Evolutionary conservation across 208 protist species (phyloP).

Genomic region (Leishmania tarentolae): DNA sequence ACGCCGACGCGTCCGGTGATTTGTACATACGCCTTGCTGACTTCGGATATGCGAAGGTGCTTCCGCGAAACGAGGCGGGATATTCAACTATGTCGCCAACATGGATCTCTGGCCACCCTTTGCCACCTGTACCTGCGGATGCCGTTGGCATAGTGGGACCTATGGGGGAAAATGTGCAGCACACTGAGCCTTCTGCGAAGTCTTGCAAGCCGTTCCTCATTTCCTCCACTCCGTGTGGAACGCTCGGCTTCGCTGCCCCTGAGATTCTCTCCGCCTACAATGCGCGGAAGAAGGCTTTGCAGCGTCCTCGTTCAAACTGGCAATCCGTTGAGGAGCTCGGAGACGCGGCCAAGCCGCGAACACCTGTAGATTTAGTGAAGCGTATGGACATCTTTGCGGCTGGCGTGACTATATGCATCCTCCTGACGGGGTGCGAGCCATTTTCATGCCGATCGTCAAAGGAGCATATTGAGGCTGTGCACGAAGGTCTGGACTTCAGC

Average conservation of each 20-base stretch:
- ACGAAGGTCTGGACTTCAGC: conserved; percentile 41
- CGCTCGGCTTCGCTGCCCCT: conserved; percentile 55
- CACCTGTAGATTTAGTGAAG: conserved; percentile 47
- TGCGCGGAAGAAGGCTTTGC: conserved; percentile 21
- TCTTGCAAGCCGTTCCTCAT: conserved; percentile 18
- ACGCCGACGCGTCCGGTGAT: conserved; percentile 13
- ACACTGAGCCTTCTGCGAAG: conserved; percentile 3
- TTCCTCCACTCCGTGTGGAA: conserved; percentile 52
- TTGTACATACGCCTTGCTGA: conserved; percentile 48
- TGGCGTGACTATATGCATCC: conserved; percentile 55
- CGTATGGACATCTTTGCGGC: conserved; percentile 70
- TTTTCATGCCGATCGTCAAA: conserved; percentile 47
- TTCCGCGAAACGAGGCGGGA: conserved; percentile 19
- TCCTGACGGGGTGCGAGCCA: conserved; percentile 61
- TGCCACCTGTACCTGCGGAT: conserved; percentile 10
- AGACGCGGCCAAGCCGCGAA: conserved; percentile 20
- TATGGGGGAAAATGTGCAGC: not conserved
- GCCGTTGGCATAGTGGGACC: not conserved
- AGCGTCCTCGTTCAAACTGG: conserved; percentile 11
- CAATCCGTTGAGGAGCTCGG: conserved; percentile 5
- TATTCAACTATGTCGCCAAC: conserved; percentile 3
- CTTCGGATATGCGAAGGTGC: conserved; percentile 56
- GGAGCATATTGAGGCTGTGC: conserved; percentile 48
- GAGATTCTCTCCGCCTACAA: conserved; percentile 58
- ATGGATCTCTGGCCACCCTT: not conserved